Base-by-base conservation (phyloP, 2,329 filamentous ascomycete genomes). In the Drechslerella stenobrocha region DNA sequence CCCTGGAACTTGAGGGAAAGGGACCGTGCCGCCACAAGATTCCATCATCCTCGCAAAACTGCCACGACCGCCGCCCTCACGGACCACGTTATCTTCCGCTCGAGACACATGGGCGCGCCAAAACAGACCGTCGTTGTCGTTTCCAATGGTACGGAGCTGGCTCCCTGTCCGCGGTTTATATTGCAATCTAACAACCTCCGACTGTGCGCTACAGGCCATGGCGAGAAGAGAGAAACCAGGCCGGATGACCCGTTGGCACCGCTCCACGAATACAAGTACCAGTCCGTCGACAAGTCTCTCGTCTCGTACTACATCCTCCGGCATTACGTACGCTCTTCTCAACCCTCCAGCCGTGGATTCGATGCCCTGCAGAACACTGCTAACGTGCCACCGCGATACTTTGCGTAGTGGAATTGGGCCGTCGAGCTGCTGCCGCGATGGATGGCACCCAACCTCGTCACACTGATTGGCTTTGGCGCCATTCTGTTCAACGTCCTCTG, bases 391-490 rank as follows among this genome's bases (percentile, higher is more conserved):
- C 37, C 34, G 28, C 52, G 5, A 59, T 15, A 6, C 35, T 30
- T 23, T 7, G 47, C 73, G 74, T 77, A 97, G 92, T 98, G 93
- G 93, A 97, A 96, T 83, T 89, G 86, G 71, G 91, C 91, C 73
- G 93, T 97, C 73, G 86, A 96, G 76, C 79, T 96, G 40, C 79
- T 98, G 74, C 93, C 93, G 70, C 79, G 96, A 84, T 98, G 92
- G 91, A 83, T 98, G 56, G 93, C 93, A 24, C 93, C 93, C 30
- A 98, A 98, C 76, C 93, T 96, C 86, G 92, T 98, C 65, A 98
- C 93, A 71, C 81, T 98, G 22, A 78, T 97, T 47, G 93, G 93
- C 63, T 98, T 97, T 82, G 86, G 88, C 78, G 97, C 92, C 80
- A 95, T 98, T 73, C 79, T 98, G 52, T 85, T 79, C 67, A 97